Evolutionary conservation across 225 moss, liverwort and hornwort genomes (phyloP).

Genomic region (Marchantia polymorpha): DNA sequence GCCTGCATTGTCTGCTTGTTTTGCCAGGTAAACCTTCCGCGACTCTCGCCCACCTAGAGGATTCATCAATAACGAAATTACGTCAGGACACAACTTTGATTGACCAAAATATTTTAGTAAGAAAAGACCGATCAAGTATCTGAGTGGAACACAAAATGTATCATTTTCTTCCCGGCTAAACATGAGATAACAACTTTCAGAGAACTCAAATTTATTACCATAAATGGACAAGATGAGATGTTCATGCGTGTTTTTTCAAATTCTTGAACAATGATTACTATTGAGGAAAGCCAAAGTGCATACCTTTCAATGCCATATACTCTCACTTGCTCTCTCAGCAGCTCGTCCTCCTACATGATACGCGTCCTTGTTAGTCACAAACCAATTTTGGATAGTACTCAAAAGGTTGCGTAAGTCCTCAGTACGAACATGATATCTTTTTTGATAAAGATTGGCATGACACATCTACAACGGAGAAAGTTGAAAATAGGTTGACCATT

Average conservation of each 20-base stretch:
- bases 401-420: neutral
- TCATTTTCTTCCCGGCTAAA: too few relatives aligned
- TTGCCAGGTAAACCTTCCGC: constrained; percentile 39
- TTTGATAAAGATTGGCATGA: neutral
- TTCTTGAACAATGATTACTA: too few relatives aligned
- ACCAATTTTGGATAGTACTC: neutral
- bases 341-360: constrained; percentile 41
- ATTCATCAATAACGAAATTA: neutral
- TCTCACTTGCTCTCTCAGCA: constrained; percentile 52
- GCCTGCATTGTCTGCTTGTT: constrained; percentile 53
- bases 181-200: too few relatives aligned
- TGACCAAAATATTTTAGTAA: too few relatives aligned
- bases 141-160: too few relatives aligned
- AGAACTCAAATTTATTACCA: too few relatives aligned
- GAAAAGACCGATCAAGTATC: too few relatives aligned
- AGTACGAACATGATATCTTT: neutral
- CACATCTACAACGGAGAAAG: neutral
- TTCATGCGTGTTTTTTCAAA: too few relatives aligned
- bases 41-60: constrained; percentile 43
- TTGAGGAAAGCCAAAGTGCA: neutral
- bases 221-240: too few relatives aligned
- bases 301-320: constrained; percentile 50
- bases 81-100: too few relatives aligned
- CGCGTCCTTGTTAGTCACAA: neutral
- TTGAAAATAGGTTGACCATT: neutral